Evolutionary conservation across 2,329 filamentous ascomycete genomes (phyloP).

Genomic region (Dactylonectria estremocensis): DNA sequence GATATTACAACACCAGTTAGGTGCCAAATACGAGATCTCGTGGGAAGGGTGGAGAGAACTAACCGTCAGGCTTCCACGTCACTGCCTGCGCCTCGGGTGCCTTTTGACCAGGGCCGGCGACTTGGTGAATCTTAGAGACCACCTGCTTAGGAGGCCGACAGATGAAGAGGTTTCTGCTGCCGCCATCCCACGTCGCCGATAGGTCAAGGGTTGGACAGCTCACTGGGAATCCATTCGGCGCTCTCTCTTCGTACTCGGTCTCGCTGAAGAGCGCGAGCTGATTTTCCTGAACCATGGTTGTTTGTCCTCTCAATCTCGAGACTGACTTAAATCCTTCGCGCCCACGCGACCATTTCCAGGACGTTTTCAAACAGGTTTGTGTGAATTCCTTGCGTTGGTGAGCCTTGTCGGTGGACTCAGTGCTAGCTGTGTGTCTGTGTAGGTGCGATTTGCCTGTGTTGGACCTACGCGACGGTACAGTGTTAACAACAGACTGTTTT

Average conservation of each 20-base stretch:
- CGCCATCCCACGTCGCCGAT: constrained; percentile 78
- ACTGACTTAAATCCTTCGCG: neutral
- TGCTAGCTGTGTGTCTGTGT: neutral
- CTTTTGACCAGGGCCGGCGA: constrained; percentile 57
- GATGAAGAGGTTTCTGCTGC: constrained; percentile 79
- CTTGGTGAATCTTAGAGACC: constrained; percentile 68
- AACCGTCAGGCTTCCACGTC: constrained; percentile 79
- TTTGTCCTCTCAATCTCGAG: constrained; percentile 16
- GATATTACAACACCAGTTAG: constrained; percentile 9
- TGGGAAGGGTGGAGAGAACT: constrained; percentile 39
- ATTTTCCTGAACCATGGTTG: constrained; percentile 47
- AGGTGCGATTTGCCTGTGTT: constrained; percentile 3
- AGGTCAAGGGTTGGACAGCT: constrained; percentile 92
- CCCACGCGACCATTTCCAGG: neutral
- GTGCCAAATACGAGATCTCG: neutral
- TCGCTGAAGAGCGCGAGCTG: constrained; percentile 68
- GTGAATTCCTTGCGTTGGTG: constrained; percentile 4
- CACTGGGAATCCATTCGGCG: constrained; percentile 72
- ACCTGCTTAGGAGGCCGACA: constrained; percentile 84
- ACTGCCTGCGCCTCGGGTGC: constrained; percentile 64
- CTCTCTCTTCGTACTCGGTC: constrained; percentile 69
- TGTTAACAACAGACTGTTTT: neutral
- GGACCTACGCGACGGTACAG: constrained; percentile 17
- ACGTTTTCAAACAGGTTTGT: neutral
- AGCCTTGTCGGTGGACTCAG: neutral